Percentiles rank a stretch among this genome's conserved stretches.
Evolutionary conservation across 2,329 filamentous ascomycete genomes (phyloP).

Genomic region (Calonectria hongkongensis): DNA sequence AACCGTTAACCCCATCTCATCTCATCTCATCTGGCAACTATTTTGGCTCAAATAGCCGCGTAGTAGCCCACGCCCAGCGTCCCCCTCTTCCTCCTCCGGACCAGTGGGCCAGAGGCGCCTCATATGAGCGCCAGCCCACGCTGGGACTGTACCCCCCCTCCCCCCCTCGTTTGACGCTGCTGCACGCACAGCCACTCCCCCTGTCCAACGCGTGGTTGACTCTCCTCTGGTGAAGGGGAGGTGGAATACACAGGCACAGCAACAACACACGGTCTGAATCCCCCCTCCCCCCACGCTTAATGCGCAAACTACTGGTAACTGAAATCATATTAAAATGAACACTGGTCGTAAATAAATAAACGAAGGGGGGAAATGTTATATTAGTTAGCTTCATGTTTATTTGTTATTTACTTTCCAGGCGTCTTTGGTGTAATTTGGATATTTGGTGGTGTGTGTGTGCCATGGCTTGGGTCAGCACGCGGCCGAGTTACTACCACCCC

Average conservation of each 20-base stretch:
- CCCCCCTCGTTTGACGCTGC: slow-evolving; percentile 1
- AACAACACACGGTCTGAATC: no score
- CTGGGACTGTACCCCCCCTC: background rate
- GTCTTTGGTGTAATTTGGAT: no score
- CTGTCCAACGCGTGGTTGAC: slow-evolving; percentile 1
- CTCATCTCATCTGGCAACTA: slow-evolving; percentile 3
- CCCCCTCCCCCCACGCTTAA: no score
- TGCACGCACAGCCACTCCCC: slow-evolving; percentile 7
- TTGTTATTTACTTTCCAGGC: no score
- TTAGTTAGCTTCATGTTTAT: no score
- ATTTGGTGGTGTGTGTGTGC: no score
- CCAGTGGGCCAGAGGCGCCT: background rate
- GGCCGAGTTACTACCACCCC: background rate
- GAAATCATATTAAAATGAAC: no score
- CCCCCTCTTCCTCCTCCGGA: background rate
- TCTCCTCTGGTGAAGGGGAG: background rate
- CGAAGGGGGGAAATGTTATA: no score
- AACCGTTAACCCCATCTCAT: background rate
- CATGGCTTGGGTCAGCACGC: background rate
- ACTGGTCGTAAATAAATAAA: no score
- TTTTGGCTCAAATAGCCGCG: slow-evolving; percentile 10
- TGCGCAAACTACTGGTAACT: no score
- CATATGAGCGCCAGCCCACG: background rate
- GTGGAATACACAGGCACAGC: no score
- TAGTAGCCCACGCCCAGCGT: background rate